Base-by-base conservation (phyloP, 768 basidiomycete genomes). In the Hydnomerulius pinastri region DNA sequence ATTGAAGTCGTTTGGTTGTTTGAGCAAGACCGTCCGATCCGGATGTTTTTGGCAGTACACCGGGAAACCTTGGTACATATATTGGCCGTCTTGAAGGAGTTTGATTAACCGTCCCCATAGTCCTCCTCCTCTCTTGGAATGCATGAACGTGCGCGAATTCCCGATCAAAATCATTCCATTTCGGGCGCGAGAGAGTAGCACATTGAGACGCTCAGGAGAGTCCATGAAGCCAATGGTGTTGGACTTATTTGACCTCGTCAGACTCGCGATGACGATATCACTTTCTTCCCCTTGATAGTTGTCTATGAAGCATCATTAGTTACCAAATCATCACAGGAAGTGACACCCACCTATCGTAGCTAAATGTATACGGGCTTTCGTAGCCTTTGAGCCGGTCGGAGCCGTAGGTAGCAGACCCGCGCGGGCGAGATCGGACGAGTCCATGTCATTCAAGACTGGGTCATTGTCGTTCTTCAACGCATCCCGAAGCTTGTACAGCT, bases 201-300 rank as follows among this genome's bases (percentile, higher is more conserved):
- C 87, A 41, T 86, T 89, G 21, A 88, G 66, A 25, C 87, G 79
- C 64, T 89, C 85, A 0, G 83, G 81, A 1, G 86, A 75, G 36
- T 61, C 70, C 86, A 89, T 87, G 67, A 88, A 88, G 0, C 87
- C 87, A 21, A 89, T 89, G 54, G 77, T 78, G 44, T 75, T 63
- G 0, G 67, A 55, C 0, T 68, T 13, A 53, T 89, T 87, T 59
- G 85, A 86, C 32, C 87, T 66, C 0, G 83, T 85, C 20, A 89
- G 62, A 12, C 78, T 81, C 18, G 74, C 73, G 17, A 89, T 73
- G 36, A 89, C 82, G 32, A 89, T 82, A 25, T 87, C 75, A 33
- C 82, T 82, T 62, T 88, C 86, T 57, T 89, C 87, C 9, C 86
- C 86, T 57, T 89, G 86, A 54, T 87, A 89, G 57, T 89, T 89